Evolutionary conservation across 2,329 filamentous ascomycete species (phyloP).

Genomic region (Colletotrichum sp.): DNA sequence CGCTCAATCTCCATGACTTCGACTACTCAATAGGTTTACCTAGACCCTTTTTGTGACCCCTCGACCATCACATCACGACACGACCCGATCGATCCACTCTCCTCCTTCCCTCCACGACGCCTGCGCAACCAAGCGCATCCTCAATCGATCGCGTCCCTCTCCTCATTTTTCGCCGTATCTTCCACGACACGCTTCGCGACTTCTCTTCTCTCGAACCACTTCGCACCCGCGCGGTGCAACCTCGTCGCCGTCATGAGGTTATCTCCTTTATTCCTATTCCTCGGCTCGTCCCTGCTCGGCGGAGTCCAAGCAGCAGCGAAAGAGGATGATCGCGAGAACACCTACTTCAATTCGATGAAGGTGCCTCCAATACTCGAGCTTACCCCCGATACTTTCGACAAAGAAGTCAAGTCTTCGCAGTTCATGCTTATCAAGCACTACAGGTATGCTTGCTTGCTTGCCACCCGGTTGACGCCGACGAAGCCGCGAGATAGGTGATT

Average conservation of each 20-base stretch:
- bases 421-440: conserved; percentile 68
- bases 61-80: conserved; percentile 11
- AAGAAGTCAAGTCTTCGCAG: conserved; percentile 58
- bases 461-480: not conserved
- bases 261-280: conserved; percentile 48
- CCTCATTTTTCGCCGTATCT: not conserved
- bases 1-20: conserved; percentile 4
- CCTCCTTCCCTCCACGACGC: not conserved
- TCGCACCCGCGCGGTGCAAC: conserved; percentile 12
- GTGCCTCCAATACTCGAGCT: conserved; percentile 71
- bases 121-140: not conserved
- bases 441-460: conserved; percentile 55
- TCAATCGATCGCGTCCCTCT: not conserved
- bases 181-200: not conserved
- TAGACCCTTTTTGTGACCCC: not conserved
- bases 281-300: conserved; percentile 49
- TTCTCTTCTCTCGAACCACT: not conserved
- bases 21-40: conserved; percentile 14
- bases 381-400: conserved; percentile 60
- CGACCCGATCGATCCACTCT: conserved; percentile 11
- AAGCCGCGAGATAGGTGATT: not conserved
- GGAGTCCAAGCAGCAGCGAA: conserved; percentile 43
- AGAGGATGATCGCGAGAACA: conserved; percentile 43
- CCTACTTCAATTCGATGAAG: conserved; percentile 68
- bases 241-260: conserved; percentile 46